Evolutionary conservation across 164 flowering plant genomes (phyloP).

Genomic region (Nymphaea colorata): DNA sequence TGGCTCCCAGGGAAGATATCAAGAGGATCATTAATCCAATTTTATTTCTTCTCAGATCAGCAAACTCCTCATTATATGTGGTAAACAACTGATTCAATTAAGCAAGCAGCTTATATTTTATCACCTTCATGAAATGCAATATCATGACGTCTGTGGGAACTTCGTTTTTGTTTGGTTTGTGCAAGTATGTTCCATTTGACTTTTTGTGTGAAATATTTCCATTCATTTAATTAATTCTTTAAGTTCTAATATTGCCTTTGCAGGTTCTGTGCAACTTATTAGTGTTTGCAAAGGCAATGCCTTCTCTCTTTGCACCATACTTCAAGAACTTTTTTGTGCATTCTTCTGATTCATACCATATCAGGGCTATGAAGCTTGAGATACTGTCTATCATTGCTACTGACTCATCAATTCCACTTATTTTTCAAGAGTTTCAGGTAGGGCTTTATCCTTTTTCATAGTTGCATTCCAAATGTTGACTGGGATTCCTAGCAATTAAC

Average conservation of each 20-base stretch:
- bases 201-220: background rate
- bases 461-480: too few species aligned
- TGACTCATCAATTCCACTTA: constrained; percentile 53
- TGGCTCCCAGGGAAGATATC: constrained; percentile 66
- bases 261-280: constrained; percentile 96
- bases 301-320: constrained; percentile 63
- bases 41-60: constrained; percentile 76
- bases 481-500: too few species aligned
- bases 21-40: constrained; percentile 84
- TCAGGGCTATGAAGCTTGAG: constrained; percentile 83
- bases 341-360: constrained; percentile 64
- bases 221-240: background rate
- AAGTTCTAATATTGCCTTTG: background rate
- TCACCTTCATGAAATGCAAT: background rate
- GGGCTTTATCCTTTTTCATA: background rate
- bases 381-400: constrained; percentile 81
- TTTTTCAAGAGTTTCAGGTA: constrained; percentile 95
- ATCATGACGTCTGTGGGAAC: background rate
- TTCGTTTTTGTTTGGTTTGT: background rate
- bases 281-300: constrained; percentile 85
- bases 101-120: background rate
- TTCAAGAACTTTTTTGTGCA: constrained; percentile 73
- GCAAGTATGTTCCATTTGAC: background rate
- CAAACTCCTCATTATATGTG: constrained; percentile 75
- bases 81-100: constrained; percentile 18